Evolutionary conservation across 2,329 filamentous ascomycete species (phyloP).

Genomic region (Ophiostoma triangulosporum): DNA sequence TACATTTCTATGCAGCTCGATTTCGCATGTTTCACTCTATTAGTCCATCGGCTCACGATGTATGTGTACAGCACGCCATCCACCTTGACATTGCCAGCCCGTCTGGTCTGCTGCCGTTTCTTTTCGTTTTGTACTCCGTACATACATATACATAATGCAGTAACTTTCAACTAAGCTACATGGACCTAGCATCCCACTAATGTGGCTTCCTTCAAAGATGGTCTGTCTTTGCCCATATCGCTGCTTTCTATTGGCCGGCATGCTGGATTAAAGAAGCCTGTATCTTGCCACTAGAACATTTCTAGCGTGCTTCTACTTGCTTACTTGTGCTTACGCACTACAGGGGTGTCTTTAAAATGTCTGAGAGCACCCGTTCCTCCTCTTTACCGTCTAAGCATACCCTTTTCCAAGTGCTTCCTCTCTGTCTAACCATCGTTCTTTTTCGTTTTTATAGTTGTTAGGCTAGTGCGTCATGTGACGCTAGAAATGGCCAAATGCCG

Average conservation of each 20-base stretch:
- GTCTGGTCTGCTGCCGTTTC: no score
- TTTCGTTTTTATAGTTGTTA: not conserved
- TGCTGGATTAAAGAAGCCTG: not conserved
- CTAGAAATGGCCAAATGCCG: not conserved
- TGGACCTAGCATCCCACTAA: not conserved
- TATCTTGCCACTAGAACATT: slow-evolving; percentile 15
- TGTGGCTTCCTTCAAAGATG: not conserved
- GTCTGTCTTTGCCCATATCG: not conserved
- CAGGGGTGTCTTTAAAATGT: not conserved
- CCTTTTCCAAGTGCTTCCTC: no score
- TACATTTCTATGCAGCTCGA: no score
- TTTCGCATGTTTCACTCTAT: no score
- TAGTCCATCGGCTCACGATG: no score
- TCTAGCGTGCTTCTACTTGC: slow-evolving; percentile 27
- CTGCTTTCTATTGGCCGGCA: not conserved
- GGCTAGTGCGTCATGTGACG: not conserved
- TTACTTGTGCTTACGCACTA: not conserved
- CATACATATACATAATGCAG: no score
- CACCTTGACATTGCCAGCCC: no score
- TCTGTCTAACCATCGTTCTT: not conserved
- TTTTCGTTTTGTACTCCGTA: not conserved
- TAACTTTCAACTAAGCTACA: no score
- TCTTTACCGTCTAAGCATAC: not conserved
- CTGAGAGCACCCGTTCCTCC: not conserved
- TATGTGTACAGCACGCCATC: no score